Evolutionary conservation across 139 green algal genomes (phyloP).

Genomic region (Mychonastes homosphaera): DNA sequence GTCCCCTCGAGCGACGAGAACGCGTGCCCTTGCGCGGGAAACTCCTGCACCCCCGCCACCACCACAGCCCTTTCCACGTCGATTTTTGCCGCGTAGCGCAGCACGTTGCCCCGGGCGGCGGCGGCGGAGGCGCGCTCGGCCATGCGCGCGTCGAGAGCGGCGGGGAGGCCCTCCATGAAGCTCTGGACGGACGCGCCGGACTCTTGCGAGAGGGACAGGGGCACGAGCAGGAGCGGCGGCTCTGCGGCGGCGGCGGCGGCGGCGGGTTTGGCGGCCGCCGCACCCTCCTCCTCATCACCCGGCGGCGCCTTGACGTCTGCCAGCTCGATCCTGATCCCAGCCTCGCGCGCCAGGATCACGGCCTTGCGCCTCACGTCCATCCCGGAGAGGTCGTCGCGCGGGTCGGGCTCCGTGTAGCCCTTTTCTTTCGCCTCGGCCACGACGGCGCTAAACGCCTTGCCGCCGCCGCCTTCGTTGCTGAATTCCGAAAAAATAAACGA

Average conservation of each 20-base stretch:
- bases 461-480: neutral
- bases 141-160: constrained; percentile 57
- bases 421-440: constrained; percentile 67
- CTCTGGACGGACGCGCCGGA: neutral
- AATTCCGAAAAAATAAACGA: constrained; percentile 84
- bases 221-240: neutral
- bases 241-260: neutral
- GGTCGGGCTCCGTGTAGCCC: constrained; percentile 96
- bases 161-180: neutral
- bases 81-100: constrained; percentile 83
- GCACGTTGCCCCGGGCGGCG: constrained; percentile 48
- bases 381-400: constrained; percentile 85
- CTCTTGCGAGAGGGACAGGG: neutral
- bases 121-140: constrained; percentile 43
- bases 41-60: neutral
- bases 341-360: constrained; percentile 82
- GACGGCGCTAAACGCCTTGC: constrained; percentile 23
- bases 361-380: constrained; percentile 97
- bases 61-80: constrained; percentile 38
- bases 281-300: too few relatives aligned
- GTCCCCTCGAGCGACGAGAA: constrained; percentile 76
- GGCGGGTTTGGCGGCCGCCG: neutral
- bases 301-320: constrained; percentile 53
- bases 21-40: constrained; percentile 38
- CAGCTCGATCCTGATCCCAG: constrained; percentile 62